Evolutionary conservation across 768 basidiomycete genomes (phyloP).

Genomic region (Strobilomyces confusus): DNA sequence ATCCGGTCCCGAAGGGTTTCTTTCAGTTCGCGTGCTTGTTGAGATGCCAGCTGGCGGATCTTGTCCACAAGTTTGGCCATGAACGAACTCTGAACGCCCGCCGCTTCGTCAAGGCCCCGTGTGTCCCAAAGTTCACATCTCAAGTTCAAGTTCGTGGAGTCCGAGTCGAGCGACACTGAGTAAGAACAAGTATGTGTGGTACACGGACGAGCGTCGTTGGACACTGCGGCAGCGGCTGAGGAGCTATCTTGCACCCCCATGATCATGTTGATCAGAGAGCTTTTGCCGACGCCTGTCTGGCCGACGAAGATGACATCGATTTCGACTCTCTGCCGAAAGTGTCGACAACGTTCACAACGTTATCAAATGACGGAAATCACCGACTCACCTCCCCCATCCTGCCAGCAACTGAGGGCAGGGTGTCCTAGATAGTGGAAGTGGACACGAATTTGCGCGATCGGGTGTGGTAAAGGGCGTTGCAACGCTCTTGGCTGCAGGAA

Average conservation of each 20-base stretch:
- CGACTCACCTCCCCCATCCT: slow-evolving; percentile 22
- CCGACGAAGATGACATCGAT: slow-evolving; percentile 22
- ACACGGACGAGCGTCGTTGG: slow-evolving; percentile 17
- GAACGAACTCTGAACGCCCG: slow-evolving; percentile 3
- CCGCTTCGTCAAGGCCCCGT: slow-evolving; percentile 23
- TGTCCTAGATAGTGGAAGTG: background rate
- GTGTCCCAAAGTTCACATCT: slow-evolving; percentile 25
- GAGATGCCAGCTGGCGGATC: slow-evolving; percentile 9
- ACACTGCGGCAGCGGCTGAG: slow-evolving; percentile 11
- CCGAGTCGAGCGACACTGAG: background rate
- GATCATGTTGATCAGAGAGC: slow-evolving; percentile 26
- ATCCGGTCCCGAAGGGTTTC: slow-evolving; percentile 7
- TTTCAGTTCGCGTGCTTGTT: slow-evolving; percentile 20
- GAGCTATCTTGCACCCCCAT: slow-evolving; percentile 5
- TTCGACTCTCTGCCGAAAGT: slow-evolving; percentile 5
- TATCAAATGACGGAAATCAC: background rate
- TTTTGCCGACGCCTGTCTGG: slow-evolving; percentile 26
- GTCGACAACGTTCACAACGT: slow-evolving; percentile 1
- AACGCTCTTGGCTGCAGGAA: background rate
- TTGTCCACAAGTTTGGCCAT: slow-evolving; percentile 6
- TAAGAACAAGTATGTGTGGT: slow-evolving; percentile 13
- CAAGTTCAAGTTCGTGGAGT: too few species aligned
- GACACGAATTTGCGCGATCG: background rate
- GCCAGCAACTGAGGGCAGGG: background rate
- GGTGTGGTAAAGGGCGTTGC: slow-evolving; percentile 6